Base-by-base conservation (phyloP, 768 basidiomycete genomes). In the Arthromyces matolae region DNA sequence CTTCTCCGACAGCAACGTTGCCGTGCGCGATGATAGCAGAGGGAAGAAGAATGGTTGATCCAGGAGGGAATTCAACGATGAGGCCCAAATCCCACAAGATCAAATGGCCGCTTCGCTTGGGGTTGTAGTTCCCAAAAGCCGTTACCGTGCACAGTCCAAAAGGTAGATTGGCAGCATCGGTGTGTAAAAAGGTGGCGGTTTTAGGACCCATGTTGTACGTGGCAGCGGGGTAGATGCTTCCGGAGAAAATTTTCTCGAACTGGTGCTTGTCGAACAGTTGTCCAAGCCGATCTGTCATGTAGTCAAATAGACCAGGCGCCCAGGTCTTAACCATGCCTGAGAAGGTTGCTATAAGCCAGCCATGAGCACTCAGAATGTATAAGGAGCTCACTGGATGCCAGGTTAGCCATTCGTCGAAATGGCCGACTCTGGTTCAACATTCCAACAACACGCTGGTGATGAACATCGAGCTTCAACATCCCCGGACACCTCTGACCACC, bases 21-120 rank as follows among this genome's bases (percentile, higher is more conserved):
- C 8, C 8, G 8, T 37, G 24, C 2, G 23, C 39, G 28, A 24
- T 40, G 1, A 27, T 16, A 3, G 36, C 39, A n/a, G 23, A 40
- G 12, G 1, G 14, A 19, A 43, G n/a, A 22, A 22, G 34, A 43
- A 24, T 28, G 13, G 29, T 23, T 4, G 42, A 19, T 8, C 20
- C 36, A 12, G 29, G 36, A 7, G 42, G 49, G 19, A 50, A 50
- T 18, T 42, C 20, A 14, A 45, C 16, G 5, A 50, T 35, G 10
- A 44, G 20, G 1, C 43, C 42, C 8, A 34, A 19, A 6, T 50
- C 36, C 43, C 43, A 50, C 3, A 50, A 29, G 10, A 50, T 39
- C 5, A 50, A 25, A 22, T 45, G 25, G 1, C 43, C 36, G 2
- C 43, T 37, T 16, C n/a, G 5, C 7, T 28, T 35, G 3, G 35